A percentile compares a stretch with the other conserved stretches of the same genome.
Conservation (phyloP, 2,329 filamentous ascomycete species). For the Apiospora saccharicola region DNA sequence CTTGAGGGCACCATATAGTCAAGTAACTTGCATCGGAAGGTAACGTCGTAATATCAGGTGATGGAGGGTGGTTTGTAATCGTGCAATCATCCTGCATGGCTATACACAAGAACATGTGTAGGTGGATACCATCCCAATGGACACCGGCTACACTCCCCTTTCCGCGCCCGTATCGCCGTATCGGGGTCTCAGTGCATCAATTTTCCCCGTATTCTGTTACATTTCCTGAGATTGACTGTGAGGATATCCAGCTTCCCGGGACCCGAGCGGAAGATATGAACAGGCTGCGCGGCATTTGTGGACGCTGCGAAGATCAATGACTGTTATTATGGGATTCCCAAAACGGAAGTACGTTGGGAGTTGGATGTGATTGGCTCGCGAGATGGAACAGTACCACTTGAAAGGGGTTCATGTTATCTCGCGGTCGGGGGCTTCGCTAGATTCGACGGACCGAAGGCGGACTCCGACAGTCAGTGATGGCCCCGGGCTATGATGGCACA, state of each 20-base stretch:
- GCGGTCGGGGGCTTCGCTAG: neutral
- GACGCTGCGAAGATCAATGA: neutral
- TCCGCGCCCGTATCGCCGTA: neutral
- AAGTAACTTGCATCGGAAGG: neutral
- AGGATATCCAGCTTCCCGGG: neutral
- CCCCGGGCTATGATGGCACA: neutral
- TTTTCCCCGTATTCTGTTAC: neutral
- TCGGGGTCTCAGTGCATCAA: neutral
- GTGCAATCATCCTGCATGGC: neutral
- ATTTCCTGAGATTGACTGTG: neutral
- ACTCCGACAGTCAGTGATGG: neutral
- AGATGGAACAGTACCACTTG: neutral
- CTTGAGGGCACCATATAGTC: neutral
- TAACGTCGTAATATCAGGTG: no score
- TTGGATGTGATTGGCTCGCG: neutral
- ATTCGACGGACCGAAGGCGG: conserved; percentile 3
- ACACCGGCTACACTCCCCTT: neutral
- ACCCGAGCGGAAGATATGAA: neutral
- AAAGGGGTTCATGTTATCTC: neutral
- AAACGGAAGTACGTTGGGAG: neutral
- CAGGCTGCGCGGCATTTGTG: neutral
- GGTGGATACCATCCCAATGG: neutral
- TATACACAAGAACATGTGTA: neutral
- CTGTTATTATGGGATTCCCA: neutral
- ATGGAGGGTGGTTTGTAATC: neutral